Base-by-base conservation (phyloP, 2,329 filamentous ascomycete species). In the Apiospora rasikravindrae region DNA sequence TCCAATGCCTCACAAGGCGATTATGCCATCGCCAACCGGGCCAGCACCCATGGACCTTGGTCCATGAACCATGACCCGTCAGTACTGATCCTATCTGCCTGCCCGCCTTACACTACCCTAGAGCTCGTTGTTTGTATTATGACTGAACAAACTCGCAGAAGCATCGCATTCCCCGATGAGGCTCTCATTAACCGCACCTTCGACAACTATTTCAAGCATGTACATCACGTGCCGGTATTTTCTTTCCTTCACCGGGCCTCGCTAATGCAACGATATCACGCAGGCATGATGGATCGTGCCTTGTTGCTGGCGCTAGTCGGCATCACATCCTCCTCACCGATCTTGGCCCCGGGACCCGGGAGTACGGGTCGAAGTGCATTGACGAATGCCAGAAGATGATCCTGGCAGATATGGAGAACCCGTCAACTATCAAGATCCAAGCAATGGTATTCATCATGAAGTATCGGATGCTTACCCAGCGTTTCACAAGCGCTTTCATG, bases 241-340 rank as follows among this genome's bases (percentile, higher is more conserved):
- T 88, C 87, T 14, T 90, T 90, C 71, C 79, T 90, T 22, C 88
- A 90, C 75, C 87, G 88, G 37, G 87, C 88, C 16, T 90, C 88
- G 1, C 84, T 90, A 33, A 89, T 89, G 87, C 88, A 89, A 77
- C 84, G 88, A 42, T 89, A 89, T 77, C 86, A 88, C 74, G 84
- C 86, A 5, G 88, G 87, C 67, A 87, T 87, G 73, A 86, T 90
- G 74, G 88, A 90, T 76, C 85, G 84, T 53, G 82, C 87, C 1
- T 81, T 90, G 8, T 81, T 90, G 4, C 82, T 89, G 5, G 87
- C 88, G 51, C 80, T 90, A 4, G 82, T 90, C 10, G 88, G 88
- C 69, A 88, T 90, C 76, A 89, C 88, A 1, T 86, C 87, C 82
- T 88, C 44, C 83, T 90, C 67, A 88, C 86, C 7, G 87, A 89